phyloP scores from a whole-genome alignment of 2,329 filamentous ascomycete genomes.

The Cladosporium austrohemisphaericum region DNA sequence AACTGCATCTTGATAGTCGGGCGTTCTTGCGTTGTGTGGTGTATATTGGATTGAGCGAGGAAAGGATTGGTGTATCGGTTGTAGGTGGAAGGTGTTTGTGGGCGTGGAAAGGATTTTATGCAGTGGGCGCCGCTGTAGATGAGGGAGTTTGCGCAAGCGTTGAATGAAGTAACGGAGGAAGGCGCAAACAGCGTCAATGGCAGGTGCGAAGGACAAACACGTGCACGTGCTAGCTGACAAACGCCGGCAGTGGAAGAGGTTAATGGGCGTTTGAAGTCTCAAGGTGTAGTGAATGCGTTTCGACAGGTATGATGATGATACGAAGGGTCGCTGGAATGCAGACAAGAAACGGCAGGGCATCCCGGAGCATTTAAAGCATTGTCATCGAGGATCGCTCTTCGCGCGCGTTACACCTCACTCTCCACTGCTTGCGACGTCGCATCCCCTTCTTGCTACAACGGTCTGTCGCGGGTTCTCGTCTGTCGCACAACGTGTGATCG shows the following conservation, averaged over 20 bases:
- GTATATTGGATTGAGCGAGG: not conserved
- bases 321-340: conserved; percentile 1
- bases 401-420: conserved; percentile 1
- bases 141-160: not conserved
- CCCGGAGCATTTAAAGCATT: not conserved
- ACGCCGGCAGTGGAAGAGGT: not conserved
- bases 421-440: conserved; percentile 4
- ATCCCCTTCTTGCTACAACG: conserved; percentile 5
- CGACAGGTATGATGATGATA: too few relatives aligned
- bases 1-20: conserved; percentile 12
- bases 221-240: conserved; percentile 4
- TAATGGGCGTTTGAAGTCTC: not conserved
- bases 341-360: not conserved
- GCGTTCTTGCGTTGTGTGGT: not conserved
- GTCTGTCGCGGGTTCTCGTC: not conserved
- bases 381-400: not conserved
- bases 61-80: too few relatives aligned
- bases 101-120: not conserved
- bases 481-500: conserved; percentile 5
- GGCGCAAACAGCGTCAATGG: not conserved
- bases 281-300: not conserved
- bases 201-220: not conserved
- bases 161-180: not conserved
- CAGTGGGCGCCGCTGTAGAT: too few relatives aligned
- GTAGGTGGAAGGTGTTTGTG: too few relatives aligned